A percentile compares a stretch with the other conserved stretches of the same genome.
phyloP scores from a whole-genome alignment of 352 stramenopile species.

The Pythium folliculosum region DNA sequence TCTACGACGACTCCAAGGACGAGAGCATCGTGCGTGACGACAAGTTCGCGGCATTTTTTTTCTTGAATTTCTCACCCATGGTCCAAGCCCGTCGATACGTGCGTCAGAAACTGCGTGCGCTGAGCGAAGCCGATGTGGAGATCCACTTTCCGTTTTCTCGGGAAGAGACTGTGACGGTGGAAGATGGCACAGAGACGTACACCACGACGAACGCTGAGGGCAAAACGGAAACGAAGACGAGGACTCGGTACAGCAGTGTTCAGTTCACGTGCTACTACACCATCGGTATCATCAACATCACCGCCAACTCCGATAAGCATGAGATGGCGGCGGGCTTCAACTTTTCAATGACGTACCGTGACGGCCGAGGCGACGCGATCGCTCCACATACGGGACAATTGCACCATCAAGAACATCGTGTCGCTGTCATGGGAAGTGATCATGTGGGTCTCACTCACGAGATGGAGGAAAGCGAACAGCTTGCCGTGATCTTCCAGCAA shows the following conservation, averaged over 20 bases:
- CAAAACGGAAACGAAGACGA: constrained; percentile 24
- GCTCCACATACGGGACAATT: constrained; percentile 36
- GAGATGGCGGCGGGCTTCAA: constrained; percentile 46
- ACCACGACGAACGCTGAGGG: constrained; percentile 28
- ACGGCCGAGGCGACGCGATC: constrained; percentile 39
- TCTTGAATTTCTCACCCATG: constrained; percentile 39
- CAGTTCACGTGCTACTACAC: constrained; percentile 42
- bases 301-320: constrained; percentile 12
- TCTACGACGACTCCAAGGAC: constrained; percentile 53
- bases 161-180: constrained; percentile 38
- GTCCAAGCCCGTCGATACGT: constrained; percentile 31
- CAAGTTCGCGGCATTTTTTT: constrained; percentile 30
- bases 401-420: constrained; percentile 34
- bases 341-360: constrained; percentile 42
- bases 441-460: constrained; percentile 35
- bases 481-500: constrained; percentile 32
- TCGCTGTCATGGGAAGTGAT: constrained; percentile 29
- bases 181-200: constrained; percentile 34
- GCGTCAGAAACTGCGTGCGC: constrained; percentile 39
- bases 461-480: constrained; percentile 37
- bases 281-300: constrained; percentile 24
- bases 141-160: constrained; percentile 41
- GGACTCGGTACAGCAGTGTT: constrained; percentile 33
- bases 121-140: constrained; percentile 19
- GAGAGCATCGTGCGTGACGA: constrained; percentile 43